Evolutionary conservation across 23 red algal species (phyloP).

Genomic region (Gracilaria caudata): DNA sequence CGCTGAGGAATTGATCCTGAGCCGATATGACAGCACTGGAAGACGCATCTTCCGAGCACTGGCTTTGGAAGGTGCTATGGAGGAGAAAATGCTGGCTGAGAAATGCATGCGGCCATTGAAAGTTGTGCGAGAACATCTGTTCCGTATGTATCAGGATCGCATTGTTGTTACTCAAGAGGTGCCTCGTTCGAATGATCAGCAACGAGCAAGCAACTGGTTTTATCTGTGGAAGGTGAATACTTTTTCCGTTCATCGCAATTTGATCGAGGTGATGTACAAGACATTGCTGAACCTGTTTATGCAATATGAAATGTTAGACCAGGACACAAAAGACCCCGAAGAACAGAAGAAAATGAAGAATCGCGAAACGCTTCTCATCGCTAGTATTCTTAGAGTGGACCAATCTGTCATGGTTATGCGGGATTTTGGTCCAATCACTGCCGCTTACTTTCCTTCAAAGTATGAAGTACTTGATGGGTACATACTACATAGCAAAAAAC

Average conservation of each 20-base stretch:
- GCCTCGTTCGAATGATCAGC: conserved; percentile 59
- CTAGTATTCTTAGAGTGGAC: conserved; percentile 46
- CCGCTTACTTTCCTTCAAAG: conserved; percentile 48
- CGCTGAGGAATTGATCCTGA: conserved; percentile 38
- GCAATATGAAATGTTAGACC: conserved; percentile 36
- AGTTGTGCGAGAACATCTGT: conserved; percentile 47
- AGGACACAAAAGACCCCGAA: conserved; percentile 14
- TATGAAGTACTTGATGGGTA: conserved; percentile 64
- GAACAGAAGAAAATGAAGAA: conserved; percentile 19
- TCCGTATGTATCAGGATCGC: conserved; percentile 60
- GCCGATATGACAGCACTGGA: conserved; percentile 29
- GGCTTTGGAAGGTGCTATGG: conserved; percentile 63
- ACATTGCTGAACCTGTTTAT: conserved; percentile 53
- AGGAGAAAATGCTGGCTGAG: conserved; percentile 59
- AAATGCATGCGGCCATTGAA: conserved; percentile 64
- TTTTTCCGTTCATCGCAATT: conserved; percentile 14
- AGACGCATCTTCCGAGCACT: conserved; percentile 54
- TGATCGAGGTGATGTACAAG: conserved; percentile 50
- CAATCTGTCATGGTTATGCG: conserved; percentile 57
- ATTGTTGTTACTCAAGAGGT: conserved; percentile 59
- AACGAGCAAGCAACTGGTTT: conserved; percentile 63
- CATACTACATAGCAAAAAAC: conserved; percentile 21
- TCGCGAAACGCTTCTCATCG: conserved; percentile 19
- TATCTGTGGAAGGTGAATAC: conserved; percentile 67
- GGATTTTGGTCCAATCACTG: conserved; percentile 60